Evolutionary conservation across 2,329 filamentous ascomycete genomes (phyloP).

Genomic region (Colletotrichum cordylinicola): DNA sequence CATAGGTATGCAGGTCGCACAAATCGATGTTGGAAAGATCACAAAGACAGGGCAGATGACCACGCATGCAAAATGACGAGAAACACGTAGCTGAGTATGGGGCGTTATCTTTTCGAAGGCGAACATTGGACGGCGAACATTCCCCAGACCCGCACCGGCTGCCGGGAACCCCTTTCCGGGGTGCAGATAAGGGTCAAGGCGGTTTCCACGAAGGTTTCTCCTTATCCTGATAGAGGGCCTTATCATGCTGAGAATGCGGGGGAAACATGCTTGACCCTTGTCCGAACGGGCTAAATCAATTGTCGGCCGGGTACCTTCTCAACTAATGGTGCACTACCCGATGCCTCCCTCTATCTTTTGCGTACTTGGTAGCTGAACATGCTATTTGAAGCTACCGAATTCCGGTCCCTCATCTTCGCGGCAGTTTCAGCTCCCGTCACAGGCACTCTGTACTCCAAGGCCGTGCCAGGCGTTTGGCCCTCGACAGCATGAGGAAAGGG

Average conservation of each 20-base stretch:
- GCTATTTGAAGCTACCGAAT: conserved; percentile 31
- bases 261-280: not conserved
- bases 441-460: conserved; percentile 33
- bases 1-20: not conserved
- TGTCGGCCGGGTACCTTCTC: not conserved
- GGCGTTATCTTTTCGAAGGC: not conserved
- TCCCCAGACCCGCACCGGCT: not conserved
- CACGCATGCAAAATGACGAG: not conserved
- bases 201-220: not conserved
- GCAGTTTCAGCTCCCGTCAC: conserved; percentile 34
- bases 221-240: not conserved
- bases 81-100: not conserved
- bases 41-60: not conserved
- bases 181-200: not conserved
- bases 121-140: not conserved
- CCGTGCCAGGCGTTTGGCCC: not conserved
- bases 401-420: conserved; percentile 33
- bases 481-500: conserved; percentile 51
- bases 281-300: not conserved
- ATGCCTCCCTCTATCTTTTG: not conserved
- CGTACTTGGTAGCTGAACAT: conserved; percentile 27
- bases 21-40: not conserved
- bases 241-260: not conserved
- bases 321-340: not conserved
- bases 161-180: not conserved